These are phyloP conservation scores for Mycogone perniciosa DNA, from an alignment of 2,329 filamentous ascomycete genomes.

Conservation along the genomic window DNA sequence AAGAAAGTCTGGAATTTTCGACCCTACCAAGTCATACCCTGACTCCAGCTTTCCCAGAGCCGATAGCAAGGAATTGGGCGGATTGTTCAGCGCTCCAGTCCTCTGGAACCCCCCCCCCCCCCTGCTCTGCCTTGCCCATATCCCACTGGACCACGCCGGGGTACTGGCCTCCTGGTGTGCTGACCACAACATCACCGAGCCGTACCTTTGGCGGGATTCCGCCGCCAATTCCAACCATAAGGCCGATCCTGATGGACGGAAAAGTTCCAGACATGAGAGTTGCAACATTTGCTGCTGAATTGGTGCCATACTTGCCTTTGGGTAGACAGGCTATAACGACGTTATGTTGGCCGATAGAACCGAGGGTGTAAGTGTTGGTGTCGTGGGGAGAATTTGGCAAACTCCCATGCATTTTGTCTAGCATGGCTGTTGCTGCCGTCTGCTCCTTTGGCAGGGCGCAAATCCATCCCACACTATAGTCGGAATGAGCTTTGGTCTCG, in stretches of 20 bases:
- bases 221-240: slow-evolving; percentile 38
- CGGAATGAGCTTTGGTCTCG: not conserved
- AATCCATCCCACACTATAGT: slow-evolving; percentile 28
- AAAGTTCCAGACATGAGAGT: slow-evolving; percentile 13
- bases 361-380: slow-evolving; percentile 22
- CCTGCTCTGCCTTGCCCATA: slow-evolving; percentile 11
- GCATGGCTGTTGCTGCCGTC: slow-evolving; percentile 22
- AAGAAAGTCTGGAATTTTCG: slow-evolving; percentile 2
- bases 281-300: slow-evolving; percentile 12
- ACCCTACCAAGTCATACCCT: slow-evolving; percentile 8
- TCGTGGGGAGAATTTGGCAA: slow-evolving; percentile 16
- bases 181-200: slow-evolving; percentile 24
- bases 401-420: slow-evolving; percentile 21
- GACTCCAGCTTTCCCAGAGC: slow-evolving; percentile 12
- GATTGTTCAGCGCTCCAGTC: slow-evolving; percentile 11
- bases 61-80: slow-evolving; percentile 12
- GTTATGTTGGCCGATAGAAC: slow-evolving; percentile 21
- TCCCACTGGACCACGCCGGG: slow-evolving; percentile 22
- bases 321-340: slow-evolving; percentile 22
- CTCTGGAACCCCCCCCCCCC: not conserved
- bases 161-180: slow-evolving; percentile 12
- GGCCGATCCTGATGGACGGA: slow-evolving; percentile 14
- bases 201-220: slow-evolving; percentile 19
- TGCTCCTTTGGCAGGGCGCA: slow-evolving; percentile 26
- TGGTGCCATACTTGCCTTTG: slow-evolving; percentile 14